Base-by-base conservation (phyloP, 352 stramenopile species). In the Phytophthora palmivora region DNA sequence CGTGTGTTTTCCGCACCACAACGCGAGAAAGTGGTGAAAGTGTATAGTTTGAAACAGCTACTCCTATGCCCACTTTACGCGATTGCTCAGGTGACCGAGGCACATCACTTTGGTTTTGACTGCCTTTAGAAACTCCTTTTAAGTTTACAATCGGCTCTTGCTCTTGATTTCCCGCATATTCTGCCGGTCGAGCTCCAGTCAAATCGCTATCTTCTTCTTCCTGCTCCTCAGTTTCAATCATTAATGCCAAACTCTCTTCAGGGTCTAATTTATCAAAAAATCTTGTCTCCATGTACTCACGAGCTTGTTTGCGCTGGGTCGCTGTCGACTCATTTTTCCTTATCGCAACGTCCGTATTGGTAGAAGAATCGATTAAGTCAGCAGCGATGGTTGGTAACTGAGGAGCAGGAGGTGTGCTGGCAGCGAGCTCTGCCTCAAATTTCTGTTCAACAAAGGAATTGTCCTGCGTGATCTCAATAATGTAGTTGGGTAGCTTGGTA, bases 361-460 rank as follows among this genome's bases (percentile, higher is more conserved):
- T 39, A 58, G 56, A 47, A n/a, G 57, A n/a, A 1, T 66, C 62
- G 8, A 70, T 47, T 4, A 81, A 12, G 26, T 80, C 74, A 2
- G 70, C 53, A n/a, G 78, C 42, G 22, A 89, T 78, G 0, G 54
- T 69, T 0, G 78, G 78, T 2, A 91, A 53, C 14, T 84, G 76
- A 9, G 84, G 79, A 21, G 73, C 66, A 7, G 84, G 79, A 1
- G 84, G 82, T 4, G 72, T 75, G 22, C 81, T 90, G 5, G 67
- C 78, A n/a, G 67, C 65, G 5, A 82, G 49, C 15, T 88, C 70
- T 0, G 78, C 73, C 45, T 87, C 78, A 38, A 79, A 83, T 48
- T 93, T 93, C 6, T 53, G 41, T 28, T 70, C 67, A 6, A 58
- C 70, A 1, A 74, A 30, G 15, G 24, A 44, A 1, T 6, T 38